Conservation (phyloP, 148 eudicot genomes). For the Camellia sinensis region DNA sequence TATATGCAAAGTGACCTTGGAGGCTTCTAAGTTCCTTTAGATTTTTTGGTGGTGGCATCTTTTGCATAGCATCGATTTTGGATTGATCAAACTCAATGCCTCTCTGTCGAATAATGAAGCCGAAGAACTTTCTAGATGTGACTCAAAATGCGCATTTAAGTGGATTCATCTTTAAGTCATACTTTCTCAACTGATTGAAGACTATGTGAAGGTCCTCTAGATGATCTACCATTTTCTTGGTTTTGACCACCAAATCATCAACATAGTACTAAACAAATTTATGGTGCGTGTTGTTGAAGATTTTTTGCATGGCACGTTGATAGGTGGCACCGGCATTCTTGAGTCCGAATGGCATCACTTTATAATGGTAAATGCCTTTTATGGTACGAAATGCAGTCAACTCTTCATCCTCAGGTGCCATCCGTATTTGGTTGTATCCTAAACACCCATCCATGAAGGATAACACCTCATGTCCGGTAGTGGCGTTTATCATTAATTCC, state of each 20-base stretch:
- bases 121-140: conserved; percentile 5
- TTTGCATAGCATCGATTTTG: conserved; percentile 14
- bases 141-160: conserved; percentile 22
- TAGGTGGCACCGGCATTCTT: no score
- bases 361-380: no score
- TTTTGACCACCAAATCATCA: conserved; percentile 16
- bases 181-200: background rate
- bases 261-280: conserved; percentile 17
- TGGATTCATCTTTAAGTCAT: no score
- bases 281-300: conserved; percentile 19
- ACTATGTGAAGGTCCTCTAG: background rate
- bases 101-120: conserved; percentile 5
- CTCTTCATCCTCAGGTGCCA: no score
- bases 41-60: no score
- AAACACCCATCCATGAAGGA: no score
- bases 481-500: background rate
- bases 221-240: background rate
- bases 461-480: no score
- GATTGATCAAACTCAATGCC: conserved; percentile 23
- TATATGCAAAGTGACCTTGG: conserved; percentile 6
- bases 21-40: no score
- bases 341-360: no score
- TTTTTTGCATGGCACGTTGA: conserved; percentile 17
- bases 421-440: no score
- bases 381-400: no score